A percentile compares a stretch with the other conserved stretches of the same genome.
phyloP scores from a whole-genome alignment of 2,329 filamentous ascomycete species.

The Fusarium cicatricum region DNA sequence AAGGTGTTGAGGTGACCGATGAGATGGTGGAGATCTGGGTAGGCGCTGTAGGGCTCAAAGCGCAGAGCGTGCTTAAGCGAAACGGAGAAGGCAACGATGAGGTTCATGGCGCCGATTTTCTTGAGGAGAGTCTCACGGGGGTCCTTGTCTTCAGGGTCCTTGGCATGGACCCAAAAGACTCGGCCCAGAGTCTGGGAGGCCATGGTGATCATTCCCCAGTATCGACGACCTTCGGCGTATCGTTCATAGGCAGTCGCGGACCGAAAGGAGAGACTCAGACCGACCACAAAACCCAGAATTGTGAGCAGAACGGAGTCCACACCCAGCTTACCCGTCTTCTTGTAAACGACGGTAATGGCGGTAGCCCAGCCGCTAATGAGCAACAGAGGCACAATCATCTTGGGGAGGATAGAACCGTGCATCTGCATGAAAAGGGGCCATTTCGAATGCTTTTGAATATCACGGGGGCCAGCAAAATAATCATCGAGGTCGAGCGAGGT shows the following conservation, averaged over 20 bases:
- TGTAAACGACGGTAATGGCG: conserved; percentile 65
- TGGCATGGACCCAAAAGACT: conserved; percentile 84
- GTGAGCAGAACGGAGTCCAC: conserved; percentile 66
- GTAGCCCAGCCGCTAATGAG: conserved; percentile 72
- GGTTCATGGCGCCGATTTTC: conserved; percentile 79
- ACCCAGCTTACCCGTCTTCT: conserved; percentile 50
- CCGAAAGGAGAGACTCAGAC: conserved; percentile 79
- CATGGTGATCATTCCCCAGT: conserved; percentile 67
- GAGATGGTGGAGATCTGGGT: conserved; percentile 75
- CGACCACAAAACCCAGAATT: conserved; percentile 82
- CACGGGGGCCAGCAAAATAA: conserved; percentile 72
- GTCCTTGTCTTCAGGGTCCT: conserved; percentile 56
- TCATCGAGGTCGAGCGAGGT: conserved; percentile 62
- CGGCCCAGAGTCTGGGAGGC: conserved; percentile 75
- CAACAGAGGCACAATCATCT: conserved; percentile 74
- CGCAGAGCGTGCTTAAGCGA: conserved; percentile 83
- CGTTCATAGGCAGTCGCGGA: conserved; percentile 81
- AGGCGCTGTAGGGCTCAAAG: conserved; percentile 82
- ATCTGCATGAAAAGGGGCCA: conserved; percentile 79
- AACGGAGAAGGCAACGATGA: conserved; percentile 79
- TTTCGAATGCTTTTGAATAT: conserved; percentile 78
- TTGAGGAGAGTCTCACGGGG: conserved; percentile 73
- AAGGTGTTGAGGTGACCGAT: conserved; percentile 79
- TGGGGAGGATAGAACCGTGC: conserved; percentile 77
- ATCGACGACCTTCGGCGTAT: conserved; percentile 70